Conservation (phyloP, 352 stramenopile genomes). For the Pythium coloratum region DNA sequence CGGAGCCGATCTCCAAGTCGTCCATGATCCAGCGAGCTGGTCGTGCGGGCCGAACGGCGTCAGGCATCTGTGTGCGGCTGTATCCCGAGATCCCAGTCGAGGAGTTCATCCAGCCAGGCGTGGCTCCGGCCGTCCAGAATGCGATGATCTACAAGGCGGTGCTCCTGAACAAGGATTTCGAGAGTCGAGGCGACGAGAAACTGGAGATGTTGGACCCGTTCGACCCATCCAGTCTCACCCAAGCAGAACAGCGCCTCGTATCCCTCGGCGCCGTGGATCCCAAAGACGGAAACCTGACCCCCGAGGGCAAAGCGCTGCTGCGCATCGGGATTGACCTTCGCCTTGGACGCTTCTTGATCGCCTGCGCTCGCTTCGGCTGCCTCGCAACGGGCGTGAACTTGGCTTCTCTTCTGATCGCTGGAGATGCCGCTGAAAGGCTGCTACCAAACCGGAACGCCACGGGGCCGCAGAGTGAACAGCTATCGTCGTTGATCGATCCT, state of each 20-base stretch:
- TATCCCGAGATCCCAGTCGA: constrained; percentile 12
- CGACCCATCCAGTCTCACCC: neutral
- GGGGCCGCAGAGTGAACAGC: neutral
- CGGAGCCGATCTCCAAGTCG: constrained; percentile 19
- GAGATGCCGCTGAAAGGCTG: constrained; percentile 24
- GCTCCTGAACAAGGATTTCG: constrained; percentile 24
- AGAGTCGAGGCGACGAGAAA: neutral
- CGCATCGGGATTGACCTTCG: constrained; percentile 27
- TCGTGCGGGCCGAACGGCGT: constrained; percentile 23
- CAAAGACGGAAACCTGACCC: constrained; percentile 14
- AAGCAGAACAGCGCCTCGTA: constrained; percentile 12
- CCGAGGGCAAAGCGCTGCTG: constrained; percentile 22
- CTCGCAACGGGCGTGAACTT: constrained; percentile 25
- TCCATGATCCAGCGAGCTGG: constrained; percentile 29
- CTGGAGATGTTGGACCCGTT: constrained; percentile 29
- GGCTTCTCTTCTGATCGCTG: constrained; percentile 20
- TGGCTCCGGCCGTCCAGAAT: constrained; percentile 16
- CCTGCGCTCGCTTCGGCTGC: constrained; percentile 26
- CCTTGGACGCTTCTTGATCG: constrained; percentile 29
- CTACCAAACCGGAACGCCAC: constrained; percentile 16
- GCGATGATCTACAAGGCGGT: constrained; percentile 35
- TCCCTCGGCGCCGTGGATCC: constrained; percentile 22
- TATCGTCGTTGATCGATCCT: constrained; percentile 14
- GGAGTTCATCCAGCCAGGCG: constrained; percentile 4
- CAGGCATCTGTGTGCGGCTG: constrained; percentile 29